These are phyloP conservation scores for Venturia nashicola DNA, from an alignment of 2,329 filamentous ascomycete genomes.

Conservation along the genomic window DNA sequence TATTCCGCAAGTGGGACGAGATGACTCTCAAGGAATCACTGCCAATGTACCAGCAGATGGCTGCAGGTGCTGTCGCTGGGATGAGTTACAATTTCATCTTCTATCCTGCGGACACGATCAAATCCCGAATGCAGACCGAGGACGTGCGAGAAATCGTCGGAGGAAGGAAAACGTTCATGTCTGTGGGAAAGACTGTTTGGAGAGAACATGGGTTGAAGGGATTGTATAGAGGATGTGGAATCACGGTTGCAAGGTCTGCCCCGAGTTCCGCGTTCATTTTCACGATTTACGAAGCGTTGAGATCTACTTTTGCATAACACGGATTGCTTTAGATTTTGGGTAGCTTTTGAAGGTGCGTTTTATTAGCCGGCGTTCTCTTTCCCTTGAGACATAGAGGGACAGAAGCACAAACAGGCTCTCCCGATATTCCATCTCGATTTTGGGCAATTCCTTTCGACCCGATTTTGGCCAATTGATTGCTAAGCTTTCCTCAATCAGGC, in stretches of 20 bases:
- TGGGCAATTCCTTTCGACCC: too few relatives aligned
- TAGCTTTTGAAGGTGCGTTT: background rate
- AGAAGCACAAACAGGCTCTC: background rate
- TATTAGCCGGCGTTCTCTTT: background rate
- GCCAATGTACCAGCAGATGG: slow-evolving; percentile 74
- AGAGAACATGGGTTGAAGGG: slow-evolving; percentile 68
- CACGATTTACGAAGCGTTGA: slow-evolving; percentile 76
- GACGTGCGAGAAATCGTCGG: slow-evolving; percentile 46
- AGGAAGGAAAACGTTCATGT: slow-evolving; percentile 51
- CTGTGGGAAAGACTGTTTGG: slow-evolving; percentile 66
- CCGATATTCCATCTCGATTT: too few relatives aligned
- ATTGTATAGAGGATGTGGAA: slow-evolving; percentile 87
- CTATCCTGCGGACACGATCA: slow-evolving; percentile 95
- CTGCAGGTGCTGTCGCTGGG: slow-evolving; percentile 77
- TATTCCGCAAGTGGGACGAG: slow-evolving; percentile 52
- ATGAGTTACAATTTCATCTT: slow-evolving; percentile 96
- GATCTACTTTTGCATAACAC: background rate
- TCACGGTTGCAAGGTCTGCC: slow-evolving; percentile 76
- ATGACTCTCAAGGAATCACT: slow-evolving; percentile 38
- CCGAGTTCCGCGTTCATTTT: slow-evolving; percentile 99
- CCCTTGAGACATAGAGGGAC: background rate
- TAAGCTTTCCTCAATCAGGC: background rate
- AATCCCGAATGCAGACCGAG: slow-evolving; percentile 90
- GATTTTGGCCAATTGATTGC: background rate
- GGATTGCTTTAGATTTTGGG: background rate